Evolutionary conservation across 495 filamentous ascomycete species (phyloP).

Genomic region (Trichoderma reesei): DNA sequence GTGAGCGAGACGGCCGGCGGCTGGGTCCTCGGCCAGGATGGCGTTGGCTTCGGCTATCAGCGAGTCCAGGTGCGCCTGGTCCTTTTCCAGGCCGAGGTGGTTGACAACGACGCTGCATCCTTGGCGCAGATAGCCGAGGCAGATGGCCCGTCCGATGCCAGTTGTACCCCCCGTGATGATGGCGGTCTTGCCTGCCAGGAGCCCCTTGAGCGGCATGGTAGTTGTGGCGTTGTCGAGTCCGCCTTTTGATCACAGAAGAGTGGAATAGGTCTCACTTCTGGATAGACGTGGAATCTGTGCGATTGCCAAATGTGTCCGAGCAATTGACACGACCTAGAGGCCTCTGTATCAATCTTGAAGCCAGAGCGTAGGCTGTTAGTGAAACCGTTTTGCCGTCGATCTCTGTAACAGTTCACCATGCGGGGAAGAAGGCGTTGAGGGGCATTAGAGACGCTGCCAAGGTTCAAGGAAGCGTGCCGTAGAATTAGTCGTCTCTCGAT

Average conservation of each 20-base stretch:
- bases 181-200: conserved; percentile 58
- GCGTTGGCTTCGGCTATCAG: conserved; percentile 44
- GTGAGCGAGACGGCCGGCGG: conserved; percentile 43
- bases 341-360: too few species aligned
- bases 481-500: too few species aligned
- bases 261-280: not conserved
- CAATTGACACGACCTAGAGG: too few species aligned
- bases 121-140: conserved; percentile 59
- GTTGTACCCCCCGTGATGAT: conserved; percentile 70
- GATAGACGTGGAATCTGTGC: not conserved
- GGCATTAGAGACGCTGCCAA: not conserved
- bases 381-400: too few species aligned
- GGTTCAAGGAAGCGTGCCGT: not conserved
- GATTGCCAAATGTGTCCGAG: too few species aligned
- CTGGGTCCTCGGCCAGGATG: conserved; percentile 21
- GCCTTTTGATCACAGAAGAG: not conserved
- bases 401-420: too few species aligned
- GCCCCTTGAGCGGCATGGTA: conserved; percentile 33
- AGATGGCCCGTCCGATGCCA: conserved; percentile 68
- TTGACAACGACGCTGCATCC: conserved; percentile 62
- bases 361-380: too few species aligned
- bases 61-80: conserved; percentile 43
- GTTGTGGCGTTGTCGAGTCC: not conserved
- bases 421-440: not conserved
- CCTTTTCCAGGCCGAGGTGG: conserved; percentile 51